A percentile compares a stretch with the other conserved stretches of the same genome.
These are phyloP conservation scores for Penicillium sp. DNA, from an alignment of 2,329 filamentous ascomycete genomes.

Conservation along the genomic window DNA sequence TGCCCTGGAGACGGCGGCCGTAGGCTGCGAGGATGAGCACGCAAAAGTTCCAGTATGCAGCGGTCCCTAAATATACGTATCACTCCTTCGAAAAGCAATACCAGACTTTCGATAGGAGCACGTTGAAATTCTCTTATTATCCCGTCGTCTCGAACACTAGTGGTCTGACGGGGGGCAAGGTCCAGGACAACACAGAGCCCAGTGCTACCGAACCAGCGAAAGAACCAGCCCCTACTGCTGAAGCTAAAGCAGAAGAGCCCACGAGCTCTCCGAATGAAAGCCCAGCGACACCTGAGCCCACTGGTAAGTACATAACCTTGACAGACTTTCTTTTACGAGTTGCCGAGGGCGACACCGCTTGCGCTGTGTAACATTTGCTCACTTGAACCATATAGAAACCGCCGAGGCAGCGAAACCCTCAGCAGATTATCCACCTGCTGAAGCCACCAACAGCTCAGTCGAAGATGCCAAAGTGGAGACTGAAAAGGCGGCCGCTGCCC, in stretches of 20 bases:
- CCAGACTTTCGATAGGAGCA: constrained; percentile 46
- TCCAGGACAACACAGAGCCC: constrained; percentile 38
- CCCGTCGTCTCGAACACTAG: constrained; percentile 36
- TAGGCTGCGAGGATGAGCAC: constrained; percentile 39
- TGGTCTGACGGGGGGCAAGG: constrained; percentile 38
- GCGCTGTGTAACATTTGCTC: constrained; percentile 5
- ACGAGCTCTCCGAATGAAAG: constrained; percentile 27
- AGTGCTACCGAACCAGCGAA: constrained; percentile 34
- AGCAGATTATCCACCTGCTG: constrained; percentile 14
- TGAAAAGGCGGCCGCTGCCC: constrained; percentile 18
- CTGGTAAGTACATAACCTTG: constrained; percentile 28
- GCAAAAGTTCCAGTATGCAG: constrained; percentile 44
- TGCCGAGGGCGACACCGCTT: not conserved
- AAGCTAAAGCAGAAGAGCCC: constrained; percentile 24
- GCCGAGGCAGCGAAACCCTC: constrained; percentile 30
- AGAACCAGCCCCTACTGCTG: constrained; percentile 27
- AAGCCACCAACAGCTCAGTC: constrained; percentile 22
- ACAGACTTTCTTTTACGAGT: not conserved
- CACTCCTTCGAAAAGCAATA: constrained; percentile 45
- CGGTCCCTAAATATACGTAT: constrained; percentile 46
- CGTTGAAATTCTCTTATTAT: constrained; percentile 40
- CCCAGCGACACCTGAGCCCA: constrained; percentile 28
- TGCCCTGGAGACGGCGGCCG: constrained; percentile 33
- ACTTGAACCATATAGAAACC: constrained; percentile 26
- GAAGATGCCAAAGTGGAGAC: constrained; percentile 28